Conservation (phyloP, 208 protist species). For the Leishmania gerbilli region DNA sequence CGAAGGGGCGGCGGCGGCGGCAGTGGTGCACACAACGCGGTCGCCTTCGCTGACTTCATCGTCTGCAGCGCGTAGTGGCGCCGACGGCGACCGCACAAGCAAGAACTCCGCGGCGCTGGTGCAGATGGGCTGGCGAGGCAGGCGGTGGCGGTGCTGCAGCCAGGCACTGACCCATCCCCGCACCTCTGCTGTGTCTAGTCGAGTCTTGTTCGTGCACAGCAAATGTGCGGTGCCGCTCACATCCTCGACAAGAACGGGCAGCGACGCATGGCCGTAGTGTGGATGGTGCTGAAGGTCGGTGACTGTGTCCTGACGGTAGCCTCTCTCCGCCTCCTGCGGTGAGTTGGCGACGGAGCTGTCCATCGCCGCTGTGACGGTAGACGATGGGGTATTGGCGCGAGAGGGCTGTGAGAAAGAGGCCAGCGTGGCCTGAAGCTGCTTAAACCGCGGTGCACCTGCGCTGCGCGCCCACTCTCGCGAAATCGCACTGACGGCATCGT, state of each 20-base stretch:
- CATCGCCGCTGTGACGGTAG: not conserved
- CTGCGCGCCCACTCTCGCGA: slow-evolving; percentile 21
- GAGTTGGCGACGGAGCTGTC: not conserved
- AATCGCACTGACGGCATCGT: slow-evolving; percentile 27
- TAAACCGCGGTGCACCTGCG: not conserved
- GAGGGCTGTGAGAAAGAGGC: not conserved
- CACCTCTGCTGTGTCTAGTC: slow-evolving; percentile 11
- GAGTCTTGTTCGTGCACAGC: slow-evolving; percentile 28
- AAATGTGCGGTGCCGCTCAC: slow-evolving; percentile 38
- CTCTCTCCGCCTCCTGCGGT: not conserved
- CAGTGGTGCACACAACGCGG: not conserved
- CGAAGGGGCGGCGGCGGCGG: not conserved
- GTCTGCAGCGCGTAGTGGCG: not conserved
- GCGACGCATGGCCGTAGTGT: slow-evolving; percentile 18
- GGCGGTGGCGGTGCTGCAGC: slow-evolving; percentile 34
- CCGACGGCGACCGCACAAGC: slow-evolving; percentile 2
- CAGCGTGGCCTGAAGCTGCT: slow-evolving; percentile 9
- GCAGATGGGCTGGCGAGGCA: slow-evolving; percentile 17
- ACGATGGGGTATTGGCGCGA: not conserved
- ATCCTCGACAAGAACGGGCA: slow-evolving; percentile 43
- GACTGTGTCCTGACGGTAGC: not conserved
- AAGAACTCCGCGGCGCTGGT: slow-evolving; percentile 14
- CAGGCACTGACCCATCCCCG: slow-evolving; percentile 15
- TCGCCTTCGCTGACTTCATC: not conserved
- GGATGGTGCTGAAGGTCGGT: slow-evolving; percentile 16